phyloP scores from a whole-genome alignment of 768 basidiomycete species.

The Leccinum truebloodii region DNA sequence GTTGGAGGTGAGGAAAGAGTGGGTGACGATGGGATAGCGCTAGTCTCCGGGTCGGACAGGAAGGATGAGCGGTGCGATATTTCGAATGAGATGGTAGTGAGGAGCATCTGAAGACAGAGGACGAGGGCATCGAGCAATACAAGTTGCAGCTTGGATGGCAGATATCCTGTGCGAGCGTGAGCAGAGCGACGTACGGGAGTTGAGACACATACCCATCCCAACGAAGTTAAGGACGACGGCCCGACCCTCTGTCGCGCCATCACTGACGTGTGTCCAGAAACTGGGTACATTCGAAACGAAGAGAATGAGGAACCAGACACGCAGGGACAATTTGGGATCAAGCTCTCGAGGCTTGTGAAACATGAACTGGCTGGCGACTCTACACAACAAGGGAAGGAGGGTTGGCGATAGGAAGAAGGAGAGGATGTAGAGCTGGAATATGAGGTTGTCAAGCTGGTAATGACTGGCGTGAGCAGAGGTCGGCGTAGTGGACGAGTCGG shows the following conservation, averaged over 20 bases:
- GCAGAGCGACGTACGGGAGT: neutral
- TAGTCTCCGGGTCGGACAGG: constrained; percentile 44
- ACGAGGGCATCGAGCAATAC: constrained; percentile 69
- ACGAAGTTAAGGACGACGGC: constrained; percentile 76
- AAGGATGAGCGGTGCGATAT: constrained; percentile 42
- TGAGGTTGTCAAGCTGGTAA: constrained; percentile 62
- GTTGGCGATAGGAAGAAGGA: constrained; percentile 80
- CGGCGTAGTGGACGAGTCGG: constrained; percentile 1
- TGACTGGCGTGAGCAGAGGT: constrained; percentile 14
- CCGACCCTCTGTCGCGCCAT: constrained; percentile 56
- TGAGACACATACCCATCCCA: constrained; percentile 59
- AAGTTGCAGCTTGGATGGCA: constrained; percentile 66
- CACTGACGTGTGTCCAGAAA: constrained; percentile 60
- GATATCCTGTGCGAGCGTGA: constrained; percentile 42
- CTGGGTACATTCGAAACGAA: constrained; percentile 57
- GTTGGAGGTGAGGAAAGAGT: constrained; percentile 22
- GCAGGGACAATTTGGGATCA: constrained; percentile 63
- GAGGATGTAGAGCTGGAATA: constrained; percentile 72
- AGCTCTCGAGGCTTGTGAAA: constrained; percentile 68
- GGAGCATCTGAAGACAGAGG: constrained; percentile 62
- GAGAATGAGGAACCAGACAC: constrained; percentile 64
- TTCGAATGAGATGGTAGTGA: constrained; percentile 71
- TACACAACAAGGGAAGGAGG: constrained; percentile 40
- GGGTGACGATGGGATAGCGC: constrained; percentile 30
- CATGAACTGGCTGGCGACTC: constrained; percentile 62